phyloP scores from a whole-genome alignment of 441 rosid species.

The Isatis lusitanica region DNA sequence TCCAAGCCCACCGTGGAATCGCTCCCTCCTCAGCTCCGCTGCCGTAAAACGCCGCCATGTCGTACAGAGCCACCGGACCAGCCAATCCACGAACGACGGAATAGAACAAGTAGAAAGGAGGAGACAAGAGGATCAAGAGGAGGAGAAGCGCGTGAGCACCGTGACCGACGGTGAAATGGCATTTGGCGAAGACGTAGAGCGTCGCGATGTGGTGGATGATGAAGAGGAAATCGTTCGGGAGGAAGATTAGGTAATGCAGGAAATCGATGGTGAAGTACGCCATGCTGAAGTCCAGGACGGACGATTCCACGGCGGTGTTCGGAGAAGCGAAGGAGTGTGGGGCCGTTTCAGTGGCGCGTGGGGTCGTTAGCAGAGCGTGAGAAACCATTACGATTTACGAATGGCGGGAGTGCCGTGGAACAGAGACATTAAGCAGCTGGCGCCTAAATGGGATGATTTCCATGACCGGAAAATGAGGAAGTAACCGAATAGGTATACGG shows the following conservation, averaged over 20 bases:
- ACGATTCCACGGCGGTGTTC: slow-evolving; percentile 51
- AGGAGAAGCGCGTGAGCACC: slow-evolving; percentile 69
- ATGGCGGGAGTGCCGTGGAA: slow-evolving; percentile 83
- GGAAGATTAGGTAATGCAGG: slow-evolving; percentile 63
- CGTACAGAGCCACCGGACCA: slow-evolving; percentile 56
- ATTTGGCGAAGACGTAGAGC: slow-evolving; percentile 64
- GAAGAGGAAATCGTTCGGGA: slow-evolving; percentile 66
- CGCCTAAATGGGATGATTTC: slow-evolving; percentile 60
- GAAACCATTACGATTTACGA: slow-evolving; percentile 51
- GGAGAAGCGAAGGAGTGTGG: slow-evolving; percentile 48
- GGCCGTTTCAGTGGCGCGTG: slow-evolving; percentile 31
- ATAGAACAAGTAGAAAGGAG: slow-evolving; percentile 54
- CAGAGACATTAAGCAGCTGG: slow-evolving; percentile 75
- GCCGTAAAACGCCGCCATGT: slow-evolving; percentile 50
- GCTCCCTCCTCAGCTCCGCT: slow-evolving; percentile 43
- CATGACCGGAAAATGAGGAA: slow-evolving; percentile 58
- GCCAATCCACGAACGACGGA: slow-evolving; percentile 62
- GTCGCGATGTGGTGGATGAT: slow-evolving; percentile 85
- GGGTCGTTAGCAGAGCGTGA: slow-evolving; percentile 25
- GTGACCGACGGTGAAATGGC: slow-evolving; percentile 51
- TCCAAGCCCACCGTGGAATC: slow-evolving; percentile 79
- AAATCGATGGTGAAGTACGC: slow-evolving; percentile 78
- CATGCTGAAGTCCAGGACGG: slow-evolving; percentile 70
- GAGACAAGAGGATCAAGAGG: slow-evolving; percentile 60
- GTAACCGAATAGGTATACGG: slow-evolving; percentile 50